Base-by-base conservation (phyloP, 164 flowering plant species). In the Buxus sempervirens region DNA sequence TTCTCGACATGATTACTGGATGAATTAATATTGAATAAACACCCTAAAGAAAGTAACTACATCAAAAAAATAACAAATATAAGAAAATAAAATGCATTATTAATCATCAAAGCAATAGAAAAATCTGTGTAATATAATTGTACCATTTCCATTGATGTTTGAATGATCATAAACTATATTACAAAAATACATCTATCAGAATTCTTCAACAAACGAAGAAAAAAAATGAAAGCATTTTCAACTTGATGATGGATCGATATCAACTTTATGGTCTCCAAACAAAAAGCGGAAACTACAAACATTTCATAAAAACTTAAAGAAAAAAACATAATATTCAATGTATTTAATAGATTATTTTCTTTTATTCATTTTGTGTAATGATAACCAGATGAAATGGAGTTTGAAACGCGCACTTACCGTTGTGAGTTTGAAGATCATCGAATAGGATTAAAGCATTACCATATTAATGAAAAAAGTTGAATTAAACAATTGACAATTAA, bases 1-100 rank as follows among this genome's bases (percentile, higher is more conserved):
- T 89, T 73, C 95, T 88, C 64, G 92, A 78, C 95, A 87, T 85
- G 67, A 38, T 69, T 67, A 60, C 27, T 14, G 23, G 21, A 45
- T 25, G 22, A 68, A 18, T 21, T 27, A n/a, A 22, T 72, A 57
- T 24, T 59, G 54, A 64, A 72, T 42, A 32, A 32, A 32, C 3
- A 32, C 5, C 38, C 3, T 32, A 32, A 3, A 32, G 38, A 32
- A 32, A 32, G 7, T 32, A 32, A 32, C 60, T 49, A 60, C 49
- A 72, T 14, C 58, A n/a, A 61, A 10, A 62, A 65, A 19, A 24
- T 45, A 60, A 60, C 32, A 28, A 48, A 42, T 19, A 26, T 28
- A 3, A 3, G 32, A 71, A n/a, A 5, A 32, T 25, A 9, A 26
- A 22, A 65, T 7, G 28, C 41, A 20, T 23, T 23, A 21, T 26